phyloP scores from a whole-genome alignment of 345 rosid species.

The Noccaea bulbosa region DNA sequence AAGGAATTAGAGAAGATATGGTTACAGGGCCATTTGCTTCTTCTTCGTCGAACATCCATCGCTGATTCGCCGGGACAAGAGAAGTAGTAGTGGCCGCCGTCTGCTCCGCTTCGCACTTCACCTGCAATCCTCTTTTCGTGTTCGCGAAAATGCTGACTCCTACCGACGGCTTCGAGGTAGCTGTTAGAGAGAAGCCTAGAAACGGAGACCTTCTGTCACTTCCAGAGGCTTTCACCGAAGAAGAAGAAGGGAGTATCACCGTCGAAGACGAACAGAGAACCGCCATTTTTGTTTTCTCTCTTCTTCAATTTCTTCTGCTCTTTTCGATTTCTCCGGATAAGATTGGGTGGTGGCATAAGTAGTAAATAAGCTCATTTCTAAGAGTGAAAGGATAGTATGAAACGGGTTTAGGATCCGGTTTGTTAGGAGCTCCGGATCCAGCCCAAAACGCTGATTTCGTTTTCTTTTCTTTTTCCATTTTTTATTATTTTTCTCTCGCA shows the following conservation, averaged over 20 bases:
- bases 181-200: constrained; percentile 49
- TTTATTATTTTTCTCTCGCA: not conserved
- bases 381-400: not conserved
- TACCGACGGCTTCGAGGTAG: constrained; percentile 43
- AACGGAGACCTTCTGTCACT: constrained; percentile 45
- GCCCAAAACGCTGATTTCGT: constrained; percentile 8
- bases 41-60: constrained; percentile 77
- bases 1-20: not conserved
- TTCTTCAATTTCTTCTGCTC: constrained; percentile 17
- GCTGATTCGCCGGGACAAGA: constrained; percentile 62
- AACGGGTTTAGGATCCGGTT: constrained; percentile 37
- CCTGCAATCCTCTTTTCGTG: constrained; percentile 43
- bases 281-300: constrained; percentile 47
- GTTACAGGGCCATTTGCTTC: constrained; percentile 73
- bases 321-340: constrained; percentile 44
- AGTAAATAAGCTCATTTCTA: constrained; percentile 10
- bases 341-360: constrained; percentile 29
- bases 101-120: constrained; percentile 56
- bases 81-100: constrained; percentile 33
- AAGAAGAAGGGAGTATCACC: constrained; percentile 39
- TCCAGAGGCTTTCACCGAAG: constrained; percentile 29
- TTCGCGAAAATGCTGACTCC: constrained; percentile 33
- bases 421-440: constrained; percentile 25
- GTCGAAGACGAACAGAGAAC: constrained; percentile 49
- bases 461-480: not conserved